A percentile compares a stretch with the other conserved stretches of the same genome.
These are phyloP conservation scores for Rubia tinctorum DNA, from an alignment of 305 asterid species.

Conservation along the genomic window DNA sequence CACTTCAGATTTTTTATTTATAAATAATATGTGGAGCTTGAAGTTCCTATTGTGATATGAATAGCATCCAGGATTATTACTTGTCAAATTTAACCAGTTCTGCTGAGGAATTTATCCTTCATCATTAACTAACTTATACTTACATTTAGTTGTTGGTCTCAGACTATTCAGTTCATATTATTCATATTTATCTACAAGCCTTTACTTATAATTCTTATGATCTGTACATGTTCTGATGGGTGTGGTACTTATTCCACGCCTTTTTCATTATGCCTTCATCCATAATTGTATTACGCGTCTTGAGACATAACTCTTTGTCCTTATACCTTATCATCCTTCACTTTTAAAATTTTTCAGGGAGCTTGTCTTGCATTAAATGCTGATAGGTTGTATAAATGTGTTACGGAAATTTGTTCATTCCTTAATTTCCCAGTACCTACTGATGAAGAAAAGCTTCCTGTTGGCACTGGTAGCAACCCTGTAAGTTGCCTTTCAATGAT, in stretches of 20 bases:
- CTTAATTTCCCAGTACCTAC: slow-evolving; percentile 62
- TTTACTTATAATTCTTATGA: not conserved
- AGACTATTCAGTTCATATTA: not conserved
- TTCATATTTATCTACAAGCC: not conserved
- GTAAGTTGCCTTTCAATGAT: slow-evolving; percentile 45
- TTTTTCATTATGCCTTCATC: not conserved
- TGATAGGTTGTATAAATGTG: slow-evolving; percentile 69
- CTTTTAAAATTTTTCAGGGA: slow-evolving; percentile 55
- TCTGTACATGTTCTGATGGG: not conserved
- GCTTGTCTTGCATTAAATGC: slow-evolving; percentile 91
- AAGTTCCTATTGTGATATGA: not conserved
- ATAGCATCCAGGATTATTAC: not conserved
- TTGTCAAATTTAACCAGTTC: not conserved
- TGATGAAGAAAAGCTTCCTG: slow-evolving; percentile 89
- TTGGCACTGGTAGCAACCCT: slow-evolving; percentile 98
- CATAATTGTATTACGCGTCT: slow-evolving; percentile 13
- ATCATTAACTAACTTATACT: not conserved
- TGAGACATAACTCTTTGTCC: slow-evolving; percentile 18
- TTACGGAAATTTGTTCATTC: slow-evolving; percentile 63
- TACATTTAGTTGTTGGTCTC: not conserved
- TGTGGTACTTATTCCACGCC: not conserved
- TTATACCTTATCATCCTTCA: slow-evolving; percentile 21
- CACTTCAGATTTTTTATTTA: not conserved
- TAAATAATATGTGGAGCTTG: not conserved
- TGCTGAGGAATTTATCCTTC: not conserved